Conservation (phyloP, 345 rosid genomes). For the Theobroma cacao region DNA sequence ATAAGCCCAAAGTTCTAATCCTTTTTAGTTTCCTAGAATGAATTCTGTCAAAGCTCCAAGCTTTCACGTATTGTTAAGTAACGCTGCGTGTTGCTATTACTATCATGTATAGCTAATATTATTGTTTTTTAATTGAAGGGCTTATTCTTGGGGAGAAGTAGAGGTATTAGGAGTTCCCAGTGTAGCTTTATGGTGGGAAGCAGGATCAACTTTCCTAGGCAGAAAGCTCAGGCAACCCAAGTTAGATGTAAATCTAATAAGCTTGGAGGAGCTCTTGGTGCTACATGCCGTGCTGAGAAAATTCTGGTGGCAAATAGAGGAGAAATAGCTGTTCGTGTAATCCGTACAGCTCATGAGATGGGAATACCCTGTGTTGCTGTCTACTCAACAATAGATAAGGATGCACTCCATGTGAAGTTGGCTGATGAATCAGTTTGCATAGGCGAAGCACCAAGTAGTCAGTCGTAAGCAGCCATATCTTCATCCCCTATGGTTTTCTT, state of each 20-base stretch:
- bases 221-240: slow-evolving; percentile 33
- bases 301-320: slow-evolving; percentile 95
- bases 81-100: background rate
- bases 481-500: background rate
- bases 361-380: slow-evolving; percentile 99
- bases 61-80: background rate
- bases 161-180: slow-evolving; percentile 54
- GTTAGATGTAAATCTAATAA: slow-evolving; percentile 35
- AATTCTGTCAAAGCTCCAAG: background rate
- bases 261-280: slow-evolving; percentile 52
- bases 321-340: slow-evolving; percentile 94
- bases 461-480: slow-evolving; percentile 59
- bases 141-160: slow-evolving; percentile 40
- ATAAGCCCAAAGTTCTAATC: background rate
- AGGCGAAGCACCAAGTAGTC: slow-evolving; percentile 98
- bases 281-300: slow-evolving; percentile 64
- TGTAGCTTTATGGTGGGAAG: slow-evolving; percentile 62
- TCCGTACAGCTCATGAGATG: slow-evolving; percentile 94
- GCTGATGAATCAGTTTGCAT: slow-evolving; percentile 97
- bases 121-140: slow-evolving; percentile 38
- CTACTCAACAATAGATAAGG: slow-evolving; percentile 93
- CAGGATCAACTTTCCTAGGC: slow-evolving; percentile 51
- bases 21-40: background rate
- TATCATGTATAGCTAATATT: background rate
- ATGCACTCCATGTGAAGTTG: slow-evolving; percentile 91